phyloP scores from a whole-genome alignment of 192 early-diverging fungal species.

The Podochytrium sp. region DNA sequence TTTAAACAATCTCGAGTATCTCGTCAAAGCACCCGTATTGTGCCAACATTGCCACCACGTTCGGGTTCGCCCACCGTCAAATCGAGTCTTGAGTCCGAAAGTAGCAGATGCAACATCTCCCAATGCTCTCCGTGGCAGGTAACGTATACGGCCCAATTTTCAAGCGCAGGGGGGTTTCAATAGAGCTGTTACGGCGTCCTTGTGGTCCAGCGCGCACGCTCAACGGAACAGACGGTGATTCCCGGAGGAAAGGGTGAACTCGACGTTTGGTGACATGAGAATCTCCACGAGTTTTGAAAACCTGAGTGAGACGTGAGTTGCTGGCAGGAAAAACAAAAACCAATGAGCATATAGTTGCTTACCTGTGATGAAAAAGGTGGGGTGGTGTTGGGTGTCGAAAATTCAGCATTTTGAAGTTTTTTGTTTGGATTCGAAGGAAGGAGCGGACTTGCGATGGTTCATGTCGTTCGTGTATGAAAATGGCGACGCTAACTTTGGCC shows the following conservation, averaged over 20 bases:
- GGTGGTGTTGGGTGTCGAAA: no score
- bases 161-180: background rate
- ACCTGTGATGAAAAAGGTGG: no score
- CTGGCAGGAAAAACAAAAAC: no score
- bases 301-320: background rate
- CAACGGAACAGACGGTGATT: background rate
- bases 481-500: no score
- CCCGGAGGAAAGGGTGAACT: background rate
- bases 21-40: background rate
- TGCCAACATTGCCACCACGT: background rate
- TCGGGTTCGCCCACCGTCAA: background rate
- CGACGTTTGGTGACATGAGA: background rate
- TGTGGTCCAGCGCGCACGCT: background rate
- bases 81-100: background rate
- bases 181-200: background rate
- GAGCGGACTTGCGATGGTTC: no score
- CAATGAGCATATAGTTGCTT: no score
- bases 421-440: no score
- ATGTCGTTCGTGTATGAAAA: no score
- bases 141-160: background rate
- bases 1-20: background rate
- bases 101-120: background rate
- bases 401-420: no score
- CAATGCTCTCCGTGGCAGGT: background rate
- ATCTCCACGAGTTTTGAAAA: background rate